Base-by-base conservation (phyloP, 129 eudicot genomes). In the Logfia minima region DNA sequence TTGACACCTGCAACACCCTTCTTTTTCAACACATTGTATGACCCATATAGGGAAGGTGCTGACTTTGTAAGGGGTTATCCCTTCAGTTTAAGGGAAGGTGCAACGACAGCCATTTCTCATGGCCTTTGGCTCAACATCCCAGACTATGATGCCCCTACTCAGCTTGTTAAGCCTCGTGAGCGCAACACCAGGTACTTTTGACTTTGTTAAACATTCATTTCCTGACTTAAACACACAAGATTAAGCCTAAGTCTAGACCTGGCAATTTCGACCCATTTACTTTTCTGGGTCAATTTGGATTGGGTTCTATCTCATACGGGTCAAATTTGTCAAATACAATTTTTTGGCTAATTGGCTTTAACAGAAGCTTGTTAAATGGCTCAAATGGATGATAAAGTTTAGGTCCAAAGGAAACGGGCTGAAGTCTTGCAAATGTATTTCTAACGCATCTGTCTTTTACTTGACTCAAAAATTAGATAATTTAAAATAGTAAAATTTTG, bases 121-220 rank as follows among this genome's bases (percentile, higher is more conserved):
- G 96, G 92, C 1, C 92, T 90, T 77, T 90, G 96, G 96, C 90
- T 90, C 69, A 90, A 90, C 86, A 90, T 90, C 74, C 96, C 96
- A 2, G 96, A 90, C 66, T 90, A 90, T 13, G 92, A 90, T 75
- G 94, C 94, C 58, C 94, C 90, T 13, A 89, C 94, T 63, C 94
- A 89, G 77, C 91, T 89, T 32, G 96, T 90, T 79, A 90, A 90
- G 79, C 92, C 96, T 45, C 88, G 66, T 39, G 96, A 90, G 74
- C 86, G 96, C 77, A 90, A 90, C 84, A 87, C 84, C 26, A 87
- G 96, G 92, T 84, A 26, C 28, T 34, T 32, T 4, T 6, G 35
- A 4, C 0, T 1, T 34, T 34, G 29, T 26, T 26, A 26, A 26
- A 9, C 10, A 14, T 11, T 45, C 18, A 34, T 4, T 66, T 66